phyloP scores from a whole-genome alignment of 495 filamentous ascomycete genomes.

The Cairneyella variabilis region DNA sequence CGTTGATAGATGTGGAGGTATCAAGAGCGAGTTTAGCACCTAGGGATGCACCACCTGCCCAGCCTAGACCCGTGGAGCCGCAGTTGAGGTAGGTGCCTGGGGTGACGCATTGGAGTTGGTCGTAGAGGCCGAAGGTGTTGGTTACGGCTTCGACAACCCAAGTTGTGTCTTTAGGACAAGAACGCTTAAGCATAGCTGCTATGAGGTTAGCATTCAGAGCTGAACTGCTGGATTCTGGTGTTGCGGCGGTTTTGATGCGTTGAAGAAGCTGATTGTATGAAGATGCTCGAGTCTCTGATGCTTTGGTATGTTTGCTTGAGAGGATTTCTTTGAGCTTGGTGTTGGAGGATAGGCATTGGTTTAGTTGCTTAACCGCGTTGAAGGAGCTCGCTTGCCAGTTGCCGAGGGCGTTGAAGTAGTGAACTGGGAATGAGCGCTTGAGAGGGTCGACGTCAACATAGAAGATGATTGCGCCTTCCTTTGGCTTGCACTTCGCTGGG shows the following conservation, averaged over 20 bases:
- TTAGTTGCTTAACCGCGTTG: slow-evolving; percentile 66
- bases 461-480: slow-evolving; percentile 61
- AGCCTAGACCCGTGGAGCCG: slow-evolving; percentile 85
- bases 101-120: slow-evolving; percentile 64
- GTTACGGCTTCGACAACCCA: slow-evolving; percentile 86
- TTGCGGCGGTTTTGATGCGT: slow-evolving; percentile 50
- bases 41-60: slow-evolving; percentile 80
- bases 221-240: slow-evolving; percentile 50
- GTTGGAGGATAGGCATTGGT: slow-evolving; percentile 42
- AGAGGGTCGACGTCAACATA: slow-evolving; percentile 82
- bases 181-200: slow-evolving; percentile 55
- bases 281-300: slow-evolving; percentile 51
- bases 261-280: slow-evolving; percentile 55
- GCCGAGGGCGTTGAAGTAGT: slow-evolving; percentile 68
- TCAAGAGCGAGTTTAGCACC: slow-evolving; percentile 83
- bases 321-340: slow-evolving; percentile 36
- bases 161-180: slow-evolving; percentile 72
- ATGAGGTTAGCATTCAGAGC: slow-evolving; percentile 62
- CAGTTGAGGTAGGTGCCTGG: slow-evolving; percentile 88
- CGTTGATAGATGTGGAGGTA: slow-evolving; percentile 44
- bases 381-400: slow-evolving; percentile 70
- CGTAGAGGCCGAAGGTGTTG: slow-evolving; percentile 66
- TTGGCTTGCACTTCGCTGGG: slow-evolving; percentile 50
- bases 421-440: slow-evolving; percentile 79
- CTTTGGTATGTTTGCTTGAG: slow-evolving; percentile 39